Base-by-base conservation (phyloP, 2,329 filamentous ascomycete genomes). In the Cladobotryum mycophilum region DNA sequence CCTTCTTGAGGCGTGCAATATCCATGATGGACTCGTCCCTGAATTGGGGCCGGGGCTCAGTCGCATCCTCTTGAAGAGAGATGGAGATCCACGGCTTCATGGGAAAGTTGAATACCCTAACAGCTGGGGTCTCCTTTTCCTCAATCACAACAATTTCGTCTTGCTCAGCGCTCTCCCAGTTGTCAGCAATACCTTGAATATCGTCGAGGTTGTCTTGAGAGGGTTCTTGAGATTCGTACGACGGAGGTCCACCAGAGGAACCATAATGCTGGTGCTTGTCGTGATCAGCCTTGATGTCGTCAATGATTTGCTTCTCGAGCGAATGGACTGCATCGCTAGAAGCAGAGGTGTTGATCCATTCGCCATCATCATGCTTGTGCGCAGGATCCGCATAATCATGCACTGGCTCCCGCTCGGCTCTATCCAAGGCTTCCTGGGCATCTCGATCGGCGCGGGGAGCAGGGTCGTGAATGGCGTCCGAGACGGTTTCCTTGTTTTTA, bases 71-170 rank as follows among this genome's bases (percentile, higher is more conserved):
- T 65, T 82, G 75, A 60, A 97, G 80, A 12, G 81, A 84, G 64
- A 99, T 93, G 17, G 91, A 87, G 57, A 95, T 91, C 78, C 95
- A 99, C 4, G 93, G 93, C 68, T 87, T 89, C 85, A 99, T 89
- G 14, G 93, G 93, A 67, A 99, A 96, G 68, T 95, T 95, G 74
- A 88, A 93, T 43, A 97, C 91, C 64, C 81, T 85, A 57, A 96
- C 82, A 22, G 83, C 77, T 42, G 76, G 72, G 4, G 80, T 69
- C 47, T 82, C 78, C 52, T 84, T 82, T 58, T 86, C 83, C 66
- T 89, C 86, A 34, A 81, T 79, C 43, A 79, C 75, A 17, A 78
- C 74, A 63, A 81, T 76, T 63, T 83, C 78, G 53, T 86, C 85
- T 55, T 85, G 83, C 49, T 91, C 89, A 4, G 86, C 88, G 56